A percentile compares a stretch with the other conserved stretches of the same genome.
These are phyloP conservation scores for Vaccinium vitisidaea DNA, from an alignment of 148 eudicot species.

Conservation along the genomic window DNA sequence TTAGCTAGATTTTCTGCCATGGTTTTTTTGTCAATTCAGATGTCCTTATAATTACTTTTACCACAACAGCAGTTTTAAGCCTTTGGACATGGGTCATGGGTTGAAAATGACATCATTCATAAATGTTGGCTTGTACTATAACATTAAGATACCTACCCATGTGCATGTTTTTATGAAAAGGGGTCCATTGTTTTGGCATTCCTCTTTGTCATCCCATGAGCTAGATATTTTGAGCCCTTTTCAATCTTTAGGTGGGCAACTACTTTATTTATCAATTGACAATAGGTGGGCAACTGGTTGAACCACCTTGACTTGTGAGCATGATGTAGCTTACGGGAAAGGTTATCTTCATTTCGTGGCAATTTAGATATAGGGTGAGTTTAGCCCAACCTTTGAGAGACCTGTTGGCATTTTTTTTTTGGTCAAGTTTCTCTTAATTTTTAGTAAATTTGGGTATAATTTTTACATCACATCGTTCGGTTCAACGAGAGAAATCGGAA, in stretches of 20 bases:
- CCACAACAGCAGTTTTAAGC: neutral
- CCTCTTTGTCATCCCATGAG: neutral
- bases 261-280: neutral
- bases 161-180: neutral
- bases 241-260: constrained; percentile 1
- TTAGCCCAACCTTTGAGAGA: no score
- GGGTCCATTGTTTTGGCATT: neutral
- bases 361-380: neutral
- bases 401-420: no score
- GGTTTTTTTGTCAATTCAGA: neutral
- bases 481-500: no score
- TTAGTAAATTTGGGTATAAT: no score
- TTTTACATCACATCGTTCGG: no score
- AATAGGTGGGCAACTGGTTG: neutral
- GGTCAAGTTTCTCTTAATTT: no score
- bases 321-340: neutral
- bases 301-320: constrained; percentile 9
- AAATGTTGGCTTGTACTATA: neutral
- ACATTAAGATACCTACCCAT: neutral
- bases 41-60: neutral
- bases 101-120: neutral
- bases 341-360: neutral
- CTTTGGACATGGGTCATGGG: neutral
- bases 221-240: constrained; percentile 1
- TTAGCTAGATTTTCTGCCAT: neutral